Percentiles rank a stretch among this genome's conserved stretches.
Conservation (phyloP, 306 rosid species). For the Crotalaria pallida region DNA sequence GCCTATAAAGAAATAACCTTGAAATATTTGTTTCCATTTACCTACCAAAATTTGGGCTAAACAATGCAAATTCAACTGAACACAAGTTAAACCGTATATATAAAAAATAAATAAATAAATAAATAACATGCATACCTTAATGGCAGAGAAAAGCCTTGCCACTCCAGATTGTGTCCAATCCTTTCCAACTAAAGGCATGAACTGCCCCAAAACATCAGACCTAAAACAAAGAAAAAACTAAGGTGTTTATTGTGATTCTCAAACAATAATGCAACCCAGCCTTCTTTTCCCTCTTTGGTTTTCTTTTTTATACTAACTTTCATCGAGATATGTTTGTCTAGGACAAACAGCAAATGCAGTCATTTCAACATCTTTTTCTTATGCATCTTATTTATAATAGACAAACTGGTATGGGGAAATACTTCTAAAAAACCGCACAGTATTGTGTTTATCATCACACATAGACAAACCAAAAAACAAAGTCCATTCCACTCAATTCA, state of each 20-base stretch:
- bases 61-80: conserved; percentile 6
- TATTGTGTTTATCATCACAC: neutral
- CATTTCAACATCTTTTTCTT: conserved; percentile 3
- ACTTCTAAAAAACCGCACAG: neutral
- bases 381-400: neutral
- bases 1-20: neutral
- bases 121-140: conserved; percentile 57
- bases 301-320: neutral
- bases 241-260: neutral
- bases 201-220: conserved; percentile 98
- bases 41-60: neutral
- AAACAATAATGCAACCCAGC: conserved; percentile 4
- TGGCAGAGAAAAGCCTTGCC: conserved; percentile 86
- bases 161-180: conserved; percentile 99
- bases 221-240: conserved; percentile 34
- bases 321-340: neutral
- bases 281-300: neutral
- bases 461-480: neutral
- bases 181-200: conserved; percentile 98
- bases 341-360: conserved; percentile 1
- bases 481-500: neutral
- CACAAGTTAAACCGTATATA: neutral
- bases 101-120: neutral
- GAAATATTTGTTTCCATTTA: neutral
- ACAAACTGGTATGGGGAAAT: neutral